These are phyloP conservation scores for Penicillium griseofulvum DNA, from an alignment of 2,329 filamentous ascomycete genomes.

Conservation along the genomic window DNA sequence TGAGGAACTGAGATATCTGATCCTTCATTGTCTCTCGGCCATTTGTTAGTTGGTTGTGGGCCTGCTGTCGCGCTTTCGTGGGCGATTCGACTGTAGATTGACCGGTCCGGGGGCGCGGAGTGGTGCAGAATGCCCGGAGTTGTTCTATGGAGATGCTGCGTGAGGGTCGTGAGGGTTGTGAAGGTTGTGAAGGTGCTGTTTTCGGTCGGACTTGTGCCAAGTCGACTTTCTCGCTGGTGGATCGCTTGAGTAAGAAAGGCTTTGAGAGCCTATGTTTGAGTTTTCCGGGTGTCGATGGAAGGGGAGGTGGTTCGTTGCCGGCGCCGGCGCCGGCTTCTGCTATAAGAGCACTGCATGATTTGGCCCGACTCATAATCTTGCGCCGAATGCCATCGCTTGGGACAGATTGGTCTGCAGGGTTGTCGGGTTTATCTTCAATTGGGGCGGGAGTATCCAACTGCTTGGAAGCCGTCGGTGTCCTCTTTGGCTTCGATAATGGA, in stretches of 20 bases:
- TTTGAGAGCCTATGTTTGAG: conserved; percentile 27
- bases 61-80: conserved; percentile 7
- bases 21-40: conserved; percentile 30
- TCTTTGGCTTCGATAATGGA: conserved; percentile 18
- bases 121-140: conserved; percentile 21
- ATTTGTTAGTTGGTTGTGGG: conserved; percentile 5
- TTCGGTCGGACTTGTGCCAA: conserved; percentile 20
- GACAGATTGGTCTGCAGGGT: conserved; percentile 12
- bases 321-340: conserved; percentile 8
- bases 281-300: conserved; percentile 16
- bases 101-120: conserved; percentile 18
- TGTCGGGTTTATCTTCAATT: conserved; percentile 19
- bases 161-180: conserved; percentile 19
- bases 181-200: conserved; percentile 28
- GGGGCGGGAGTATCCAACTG: conserved; percentile 6
- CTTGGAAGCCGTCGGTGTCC: conserved; percentile 11
- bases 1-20: conserved; percentile 35
- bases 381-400: conserved; percentile 13
- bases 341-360: conserved; percentile 24
- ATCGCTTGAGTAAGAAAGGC: conserved; percentile 20
- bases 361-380: conserved; percentile 18
- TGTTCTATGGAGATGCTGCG: conserved; percentile 30
- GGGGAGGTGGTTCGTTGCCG: conserved; percentile 1
- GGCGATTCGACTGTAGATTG: conserved; percentile 13
- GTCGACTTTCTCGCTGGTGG: conserved; percentile 16